Evolutionary conservation across 768 basidiomycete genomes (phyloP).

Genomic region (Lentinula boryana): DNA sequence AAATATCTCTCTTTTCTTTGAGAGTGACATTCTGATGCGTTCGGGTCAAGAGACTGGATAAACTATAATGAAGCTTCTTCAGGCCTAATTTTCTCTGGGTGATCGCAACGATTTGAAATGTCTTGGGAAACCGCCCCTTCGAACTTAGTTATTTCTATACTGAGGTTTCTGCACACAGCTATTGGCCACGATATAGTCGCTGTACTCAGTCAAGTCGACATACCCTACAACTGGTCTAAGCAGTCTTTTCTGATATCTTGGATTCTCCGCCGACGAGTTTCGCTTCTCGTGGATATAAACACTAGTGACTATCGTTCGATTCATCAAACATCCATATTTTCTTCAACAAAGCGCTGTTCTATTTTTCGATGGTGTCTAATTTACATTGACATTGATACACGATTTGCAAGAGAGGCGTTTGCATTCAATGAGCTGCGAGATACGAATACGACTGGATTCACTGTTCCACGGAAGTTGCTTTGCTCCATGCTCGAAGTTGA

Average conservation of each 20-base stretch:
- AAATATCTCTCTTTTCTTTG: no score
- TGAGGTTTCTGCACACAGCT: background rate
- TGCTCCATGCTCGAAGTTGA: conserved; percentile 29
- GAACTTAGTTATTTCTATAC: background rate
- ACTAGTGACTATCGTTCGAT: no score
- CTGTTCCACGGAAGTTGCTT: conserved; percentile 26
- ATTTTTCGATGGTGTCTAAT: background rate
- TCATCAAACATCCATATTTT: background rate
- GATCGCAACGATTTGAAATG: background rate
- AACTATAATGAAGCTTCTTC: background rate
- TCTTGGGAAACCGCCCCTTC: background rate
- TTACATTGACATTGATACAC: background rate
- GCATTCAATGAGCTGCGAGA: background rate
- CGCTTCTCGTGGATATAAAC: no score
- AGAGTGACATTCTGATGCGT: no score
- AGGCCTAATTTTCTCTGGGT: background rate
- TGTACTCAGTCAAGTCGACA: no score
- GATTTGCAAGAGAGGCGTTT: background rate
- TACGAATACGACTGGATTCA: background rate
- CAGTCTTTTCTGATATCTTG: no score
- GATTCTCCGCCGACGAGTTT: no score
- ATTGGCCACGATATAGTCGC: no score
- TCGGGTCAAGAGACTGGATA: background rate
- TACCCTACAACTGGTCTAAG: no score
- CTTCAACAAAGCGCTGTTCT: background rate